Conservation (phyloP, 768 basidiomycete genomes). For the Auricularia auricula-judae region DNA sequence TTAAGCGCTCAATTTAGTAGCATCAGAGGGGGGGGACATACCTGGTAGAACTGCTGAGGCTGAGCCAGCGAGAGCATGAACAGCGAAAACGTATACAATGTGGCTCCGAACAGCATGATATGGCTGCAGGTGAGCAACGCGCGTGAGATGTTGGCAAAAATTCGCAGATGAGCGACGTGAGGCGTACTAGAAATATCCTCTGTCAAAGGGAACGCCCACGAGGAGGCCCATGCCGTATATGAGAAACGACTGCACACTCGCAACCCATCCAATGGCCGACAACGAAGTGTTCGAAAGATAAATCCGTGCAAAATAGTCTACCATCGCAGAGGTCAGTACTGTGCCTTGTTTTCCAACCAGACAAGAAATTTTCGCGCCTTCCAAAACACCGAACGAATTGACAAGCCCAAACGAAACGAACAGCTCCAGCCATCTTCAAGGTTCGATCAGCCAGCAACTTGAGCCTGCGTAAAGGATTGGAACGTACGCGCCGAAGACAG, state of each 20-base stretch:
- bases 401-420: conserved; percentile 28
- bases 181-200: conserved; percentile 36
- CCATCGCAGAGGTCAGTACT: background rate
- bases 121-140: conserved; percentile 19
- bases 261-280: conserved; percentile 24
- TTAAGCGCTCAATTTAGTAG: background rate
- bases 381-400: conserved; percentile 37
- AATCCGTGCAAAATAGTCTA: conserved; percentile 28
- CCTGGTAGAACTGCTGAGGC: conserved; percentile 33
- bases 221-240: conserved; percentile 33
- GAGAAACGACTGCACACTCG: conserved; percentile 38
- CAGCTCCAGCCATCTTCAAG: background rate
- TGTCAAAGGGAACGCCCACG: conserved; percentile 39
- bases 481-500: background rate
- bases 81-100: conserved; percentile 31
- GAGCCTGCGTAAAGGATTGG: background rate
- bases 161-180: too few relatives aligned
- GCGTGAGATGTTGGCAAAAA: too few relatives aligned
- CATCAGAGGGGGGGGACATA: conserved; percentile 13
- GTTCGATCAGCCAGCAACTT: background rate
- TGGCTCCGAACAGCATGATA: conserved; percentile 32
- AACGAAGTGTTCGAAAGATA: conserved; percentile 25
- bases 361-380: conserved; percentile 14
- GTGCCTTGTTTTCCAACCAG: too few relatives aligned
- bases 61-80: conserved; percentile 38